Percentiles rank a stretch among this genome's conserved stretches.
Evolutionary conservation across 176 grass and related monocot species (phyloP).

Genomic region (Paspalum vaginatum): DNA sequence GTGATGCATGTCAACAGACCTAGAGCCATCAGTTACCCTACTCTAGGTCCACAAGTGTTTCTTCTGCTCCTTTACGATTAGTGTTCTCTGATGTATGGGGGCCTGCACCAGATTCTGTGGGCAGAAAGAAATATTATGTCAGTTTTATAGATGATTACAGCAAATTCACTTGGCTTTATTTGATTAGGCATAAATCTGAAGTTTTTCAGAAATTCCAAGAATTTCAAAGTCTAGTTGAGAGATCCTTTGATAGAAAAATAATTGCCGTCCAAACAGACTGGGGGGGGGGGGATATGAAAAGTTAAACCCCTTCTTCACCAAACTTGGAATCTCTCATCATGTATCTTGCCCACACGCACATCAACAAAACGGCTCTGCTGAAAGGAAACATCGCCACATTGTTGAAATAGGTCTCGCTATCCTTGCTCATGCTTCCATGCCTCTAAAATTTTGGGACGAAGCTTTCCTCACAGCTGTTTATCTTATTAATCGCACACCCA

Average conservation of each 20-base stretch:
- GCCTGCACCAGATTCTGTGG: not conserved
- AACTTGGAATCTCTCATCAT: not conserved
- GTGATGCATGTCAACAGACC: not conserved
- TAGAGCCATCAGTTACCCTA: not conserved
- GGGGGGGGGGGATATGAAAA: too few relatives aligned
- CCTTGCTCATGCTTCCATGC: too few relatives aligned
- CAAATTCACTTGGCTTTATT: not conserved
- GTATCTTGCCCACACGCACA: not conserved
- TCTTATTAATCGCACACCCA: not conserved
- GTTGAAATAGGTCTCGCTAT: too few relatives aligned
- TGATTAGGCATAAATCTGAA: not conserved
- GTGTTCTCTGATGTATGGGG: not conserved
- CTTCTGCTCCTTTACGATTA: not conserved
- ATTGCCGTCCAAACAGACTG: not conserved
- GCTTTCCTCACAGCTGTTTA: not conserved
- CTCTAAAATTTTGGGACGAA: too few relatives aligned
- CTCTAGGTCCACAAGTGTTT: not conserved
- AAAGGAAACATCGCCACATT: not conserved
- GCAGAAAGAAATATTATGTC: not conserved
- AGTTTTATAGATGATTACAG: not conserved
- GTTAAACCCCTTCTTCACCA: too few relatives aligned
- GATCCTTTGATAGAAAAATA: not conserved
- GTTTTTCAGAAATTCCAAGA: not conserved
- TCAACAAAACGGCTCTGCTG: not conserved
- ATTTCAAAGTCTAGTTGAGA: not conserved